These are phyloP conservation scores for Boletus barrowsii DNA, from an alignment of 768 basidiomycete species.

Conservation along the genomic window DNA sequence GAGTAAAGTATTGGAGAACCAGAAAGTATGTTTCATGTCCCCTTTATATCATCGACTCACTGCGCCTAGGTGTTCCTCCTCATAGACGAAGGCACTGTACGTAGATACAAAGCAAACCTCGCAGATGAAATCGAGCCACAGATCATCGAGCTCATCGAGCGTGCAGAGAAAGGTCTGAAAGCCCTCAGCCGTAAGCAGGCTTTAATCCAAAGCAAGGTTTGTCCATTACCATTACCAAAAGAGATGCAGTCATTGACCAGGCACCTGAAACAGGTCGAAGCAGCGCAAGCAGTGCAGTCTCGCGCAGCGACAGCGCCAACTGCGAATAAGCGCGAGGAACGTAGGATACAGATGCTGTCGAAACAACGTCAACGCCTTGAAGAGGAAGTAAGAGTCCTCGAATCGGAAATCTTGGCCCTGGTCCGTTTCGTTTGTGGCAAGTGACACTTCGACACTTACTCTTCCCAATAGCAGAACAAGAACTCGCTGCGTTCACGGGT, in stretches of 20 bases:
- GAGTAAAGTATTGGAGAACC: constrained; percentile 61
- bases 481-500: constrained; percentile 3
- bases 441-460: neutral
- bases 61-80: constrained; percentile 66
- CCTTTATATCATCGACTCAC: constrained; percentile 3
- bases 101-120: constrained; percentile 69
- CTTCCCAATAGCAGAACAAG: constrained; percentile 21
- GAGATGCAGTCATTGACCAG: neutral
- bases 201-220: constrained; percentile 61
- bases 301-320: constrained; percentile 47
- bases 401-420: constrained; percentile 58
- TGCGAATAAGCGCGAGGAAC: constrained; percentile 61
- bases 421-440: constrained; percentile 31
- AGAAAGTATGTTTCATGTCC: constrained; percentile 45
- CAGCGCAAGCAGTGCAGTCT: constrained; percentile 40
- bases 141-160: constrained; percentile 68
- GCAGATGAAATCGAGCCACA: constrained; percentile 81
- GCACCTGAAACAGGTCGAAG: constrained; percentile 46
- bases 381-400: constrained; percentile 54
- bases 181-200: constrained; percentile 60
- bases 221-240: neutral
- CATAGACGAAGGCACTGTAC: constrained; percentile 68
- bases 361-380: constrained; percentile 70
- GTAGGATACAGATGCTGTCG: constrained; percentile 59
- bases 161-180: constrained; percentile 66